Percentiles rank a stretch among this genome's conserved stretches.
Evolutionary conservation across 164 flowering plant species (phyloP).

Genomic region (Aristolochia contorta): DNA sequence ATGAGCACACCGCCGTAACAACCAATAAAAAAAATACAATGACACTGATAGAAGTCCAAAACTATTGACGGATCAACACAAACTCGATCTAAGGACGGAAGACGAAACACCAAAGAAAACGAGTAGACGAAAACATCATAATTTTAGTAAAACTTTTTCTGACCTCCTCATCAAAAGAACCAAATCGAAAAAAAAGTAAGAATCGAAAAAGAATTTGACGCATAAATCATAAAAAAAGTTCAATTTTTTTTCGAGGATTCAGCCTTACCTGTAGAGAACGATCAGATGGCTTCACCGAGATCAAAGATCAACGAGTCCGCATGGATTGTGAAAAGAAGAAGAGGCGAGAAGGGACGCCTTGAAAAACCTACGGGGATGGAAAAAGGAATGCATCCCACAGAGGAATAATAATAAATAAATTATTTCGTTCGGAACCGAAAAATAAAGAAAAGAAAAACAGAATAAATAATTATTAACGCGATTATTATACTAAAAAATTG

Average conservation of each 20-base stretch:
- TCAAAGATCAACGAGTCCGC: neutral
- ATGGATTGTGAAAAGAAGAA: neutral
- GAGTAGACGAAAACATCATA: neutral
- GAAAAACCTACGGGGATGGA: neutral
- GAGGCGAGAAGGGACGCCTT: neutral
- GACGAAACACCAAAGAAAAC: neutral
- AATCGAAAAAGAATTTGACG: neutral
- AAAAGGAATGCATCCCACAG: neutral
- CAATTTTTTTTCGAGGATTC: too few relatives aligned
- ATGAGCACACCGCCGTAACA: too few relatives aligned
- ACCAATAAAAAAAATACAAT: too few relatives aligned
- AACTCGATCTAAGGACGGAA: neutral
- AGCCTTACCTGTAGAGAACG: too few relatives aligned
- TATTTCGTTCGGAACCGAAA: neutral
- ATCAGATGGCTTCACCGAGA: too few relatives aligned
- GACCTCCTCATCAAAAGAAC: neutral
- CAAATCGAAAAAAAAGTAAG: neutral
- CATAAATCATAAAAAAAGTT: neutral
- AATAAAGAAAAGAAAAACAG: neutral
- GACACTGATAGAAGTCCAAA: too few relatives aligned
- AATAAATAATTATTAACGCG: neutral
- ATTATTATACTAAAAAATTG: too few relatives aligned
- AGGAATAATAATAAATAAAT: neutral
- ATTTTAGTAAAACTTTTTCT: neutral
- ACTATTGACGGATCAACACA: neutral